A percentile compares a stretch with the other conserved stretches of the same genome.
Evolutionary conservation across 805 yeast genomes (phyloP).

Genomic region (Candida xyloterini): DNA sequence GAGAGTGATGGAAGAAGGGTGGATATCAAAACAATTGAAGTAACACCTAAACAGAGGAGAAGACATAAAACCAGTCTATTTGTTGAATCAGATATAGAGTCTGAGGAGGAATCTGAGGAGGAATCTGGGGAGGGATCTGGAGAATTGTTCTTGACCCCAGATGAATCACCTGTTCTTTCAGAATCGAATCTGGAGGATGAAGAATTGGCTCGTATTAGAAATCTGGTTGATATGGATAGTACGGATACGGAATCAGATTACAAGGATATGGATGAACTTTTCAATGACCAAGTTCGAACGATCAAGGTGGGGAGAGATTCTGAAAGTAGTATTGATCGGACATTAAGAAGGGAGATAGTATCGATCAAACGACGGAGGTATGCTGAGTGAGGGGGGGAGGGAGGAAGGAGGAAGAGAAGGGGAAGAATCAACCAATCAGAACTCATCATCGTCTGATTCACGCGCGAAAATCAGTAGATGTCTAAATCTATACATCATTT

Average conservation of each 20-base stretch:
- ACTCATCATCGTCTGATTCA: no score
- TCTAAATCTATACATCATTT: no score
- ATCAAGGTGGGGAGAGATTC: constrained; percentile 9
- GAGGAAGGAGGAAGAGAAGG: no score
- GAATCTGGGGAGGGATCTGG: neutral
- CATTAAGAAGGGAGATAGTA: neutral
- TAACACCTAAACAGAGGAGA: no score
- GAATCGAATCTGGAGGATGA: neutral
- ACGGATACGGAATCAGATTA: neutral
- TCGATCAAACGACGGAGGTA: no score
- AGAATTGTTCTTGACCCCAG: neutral
- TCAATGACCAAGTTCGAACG: constrained; percentile 16
- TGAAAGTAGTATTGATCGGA: constrained; percentile 10
- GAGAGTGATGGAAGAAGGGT: no score
- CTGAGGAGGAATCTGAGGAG: neutral
- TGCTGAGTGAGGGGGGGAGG: no score
- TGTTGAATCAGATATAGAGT: no score
- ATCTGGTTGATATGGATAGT: constrained; percentile 4
- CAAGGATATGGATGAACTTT: constrained; percentile 9
- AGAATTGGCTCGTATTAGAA: constrained; percentile 4
- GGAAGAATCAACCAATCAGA: no score
- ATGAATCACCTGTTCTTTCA: neutral
- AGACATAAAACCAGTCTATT: no score
- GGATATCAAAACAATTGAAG: no score
- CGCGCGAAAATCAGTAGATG: no score